These are phyloP conservation scores for Rutstroemia sydowiana DNA, from an alignment of 2,329 filamentous ascomycete genomes.

Conservation along the genomic window DNA sequence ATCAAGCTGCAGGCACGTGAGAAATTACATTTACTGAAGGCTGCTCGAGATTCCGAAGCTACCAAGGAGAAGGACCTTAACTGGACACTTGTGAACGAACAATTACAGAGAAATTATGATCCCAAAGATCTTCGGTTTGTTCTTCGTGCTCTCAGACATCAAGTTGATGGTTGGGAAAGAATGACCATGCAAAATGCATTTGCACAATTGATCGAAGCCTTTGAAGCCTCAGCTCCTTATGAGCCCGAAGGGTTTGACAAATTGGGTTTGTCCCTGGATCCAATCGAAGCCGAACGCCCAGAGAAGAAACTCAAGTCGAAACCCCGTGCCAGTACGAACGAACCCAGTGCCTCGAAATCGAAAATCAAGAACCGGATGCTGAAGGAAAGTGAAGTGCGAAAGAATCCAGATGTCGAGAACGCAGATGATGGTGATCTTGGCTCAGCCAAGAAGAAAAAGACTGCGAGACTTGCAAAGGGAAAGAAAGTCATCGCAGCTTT, in stretches of 20 bases:
- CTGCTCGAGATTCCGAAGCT: slow-evolving; percentile 37
- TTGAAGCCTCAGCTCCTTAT: slow-evolving; percentile 19
- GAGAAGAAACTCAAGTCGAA: background rate
- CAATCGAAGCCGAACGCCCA: background rate
- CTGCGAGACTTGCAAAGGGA: background rate
- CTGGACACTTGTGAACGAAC: slow-evolving; percentile 40
- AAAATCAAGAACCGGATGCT: slow-evolving; percentile 6
- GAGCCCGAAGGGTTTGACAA: slow-evolving; percentile 16
- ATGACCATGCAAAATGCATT: slow-evolving; percentile 27
- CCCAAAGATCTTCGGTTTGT: slow-evolving; percentile 24
- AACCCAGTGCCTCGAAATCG: background rate
- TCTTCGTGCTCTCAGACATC: slow-evolving; percentile 23
- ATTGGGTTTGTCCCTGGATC: background rate
- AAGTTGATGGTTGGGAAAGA: slow-evolving; percentile 21
- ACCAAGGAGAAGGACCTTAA: slow-evolving; percentile 40
- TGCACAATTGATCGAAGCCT: slow-evolving; percentile 20
- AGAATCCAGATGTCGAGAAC: background rate
- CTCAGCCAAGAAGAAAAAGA: background rate
- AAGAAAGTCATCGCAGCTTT: background rate
- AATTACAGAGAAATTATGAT: slow-evolving; percentile 34
- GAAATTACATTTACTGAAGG: slow-evolving; percentile 37
- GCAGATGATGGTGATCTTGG: background rate
- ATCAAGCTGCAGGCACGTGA: slow-evolving; percentile 37
- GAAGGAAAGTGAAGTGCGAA: background rate
- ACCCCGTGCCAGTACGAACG: background rate